Conservation (phyloP, 305 asterid species). For the Solanum chacoense region DNA sequence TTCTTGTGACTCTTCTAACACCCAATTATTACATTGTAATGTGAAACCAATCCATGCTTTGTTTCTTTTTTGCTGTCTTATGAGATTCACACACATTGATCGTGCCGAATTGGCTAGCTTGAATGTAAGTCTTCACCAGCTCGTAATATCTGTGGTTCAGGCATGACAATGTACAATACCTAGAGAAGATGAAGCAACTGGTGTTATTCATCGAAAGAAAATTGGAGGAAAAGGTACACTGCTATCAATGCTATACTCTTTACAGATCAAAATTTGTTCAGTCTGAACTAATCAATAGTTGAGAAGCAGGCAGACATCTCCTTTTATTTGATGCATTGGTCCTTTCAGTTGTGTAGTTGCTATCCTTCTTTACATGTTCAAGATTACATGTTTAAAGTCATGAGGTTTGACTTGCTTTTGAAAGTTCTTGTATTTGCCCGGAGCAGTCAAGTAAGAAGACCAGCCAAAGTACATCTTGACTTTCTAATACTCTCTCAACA, state of each 20-base stretch:
- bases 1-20: not conserved
- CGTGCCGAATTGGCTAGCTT: not conserved
- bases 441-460: not conserved
- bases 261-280: not conserved
- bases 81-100: not conserved
- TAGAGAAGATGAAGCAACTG: constrained; percentile 94
- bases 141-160: constrained; percentile 30
- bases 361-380: not conserved
- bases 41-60: not conserved
- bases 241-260: not conserved
- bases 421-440: not conserved
- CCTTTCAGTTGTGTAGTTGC: not conserved
- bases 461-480: not conserved
- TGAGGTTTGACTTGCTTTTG: not conserved
- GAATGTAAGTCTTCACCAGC: not conserved
- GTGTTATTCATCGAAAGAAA: constrained; percentile 78
- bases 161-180: constrained; percentile 90
- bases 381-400: not conserved
- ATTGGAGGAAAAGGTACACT: constrained; percentile 73
- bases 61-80: not conserved
- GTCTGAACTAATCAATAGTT: not conserved
- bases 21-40: not conserved
- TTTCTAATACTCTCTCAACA: not conserved
- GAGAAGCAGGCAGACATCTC: not conserved
- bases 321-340: not conserved